These are phyloP conservation scores for Hanseniaspora singularis DNA, from an alignment of 805 yeast genomes.

Conservation along the genomic window DNA sequence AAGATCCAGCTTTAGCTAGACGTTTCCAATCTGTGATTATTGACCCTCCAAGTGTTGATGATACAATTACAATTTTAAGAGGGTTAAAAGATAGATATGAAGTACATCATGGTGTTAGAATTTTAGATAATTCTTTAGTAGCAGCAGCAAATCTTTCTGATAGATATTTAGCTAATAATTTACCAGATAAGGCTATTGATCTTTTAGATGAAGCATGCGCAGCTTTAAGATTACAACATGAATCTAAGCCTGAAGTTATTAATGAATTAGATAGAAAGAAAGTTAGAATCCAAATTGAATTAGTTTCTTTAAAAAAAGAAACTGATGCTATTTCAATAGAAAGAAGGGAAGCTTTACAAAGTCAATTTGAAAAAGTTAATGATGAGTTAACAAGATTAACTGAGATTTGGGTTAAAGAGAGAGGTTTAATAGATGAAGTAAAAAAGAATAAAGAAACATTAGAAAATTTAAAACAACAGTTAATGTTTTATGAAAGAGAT, in stretches of 20 bases:
- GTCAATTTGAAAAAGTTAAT: slow-evolving; percentile 48
- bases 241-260: slow-evolving; percentile 90
- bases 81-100: slow-evolving; percentile 91
- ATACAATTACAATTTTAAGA: slow-evolving; percentile 80
- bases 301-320: slow-evolving; percentile 87
- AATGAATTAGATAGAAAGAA: slow-evolving; percentile 77
- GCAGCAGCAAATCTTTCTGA: slow-evolving; percentile 85
- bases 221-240: slow-evolving; percentile 85
- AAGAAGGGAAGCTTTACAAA: slow-evolving; percentile 61
- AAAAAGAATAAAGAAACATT: slow-evolving; percentile 70
- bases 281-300: slow-evolving; percentile 89
- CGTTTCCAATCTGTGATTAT: slow-evolving; percentile 82
- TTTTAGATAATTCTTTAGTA: slow-evolving; percentile 82
- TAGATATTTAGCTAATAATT: slow-evolving; percentile 79
- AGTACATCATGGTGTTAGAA: slow-evolving; percentile 94
- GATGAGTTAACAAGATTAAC: slow-evolving; percentile 62
- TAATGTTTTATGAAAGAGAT: slow-evolving; percentile 70
- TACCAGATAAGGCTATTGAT: slow-evolving; percentile 96
- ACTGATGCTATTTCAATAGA: slow-evolving; percentile 75
- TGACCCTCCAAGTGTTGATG: slow-evolving; percentile 80
- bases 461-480: slow-evolving; percentile 71
- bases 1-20: slow-evolving; percentile 90
- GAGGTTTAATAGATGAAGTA: slow-evolving; percentile 58
- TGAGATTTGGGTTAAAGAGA: slow-evolving; percentile 77
- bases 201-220: slow-evolving; percentile 96